Base-by-base conservation (phyloP, 2,329 filamentous ascomycete genomes). In the Aspergillus japonicus region DNA sequence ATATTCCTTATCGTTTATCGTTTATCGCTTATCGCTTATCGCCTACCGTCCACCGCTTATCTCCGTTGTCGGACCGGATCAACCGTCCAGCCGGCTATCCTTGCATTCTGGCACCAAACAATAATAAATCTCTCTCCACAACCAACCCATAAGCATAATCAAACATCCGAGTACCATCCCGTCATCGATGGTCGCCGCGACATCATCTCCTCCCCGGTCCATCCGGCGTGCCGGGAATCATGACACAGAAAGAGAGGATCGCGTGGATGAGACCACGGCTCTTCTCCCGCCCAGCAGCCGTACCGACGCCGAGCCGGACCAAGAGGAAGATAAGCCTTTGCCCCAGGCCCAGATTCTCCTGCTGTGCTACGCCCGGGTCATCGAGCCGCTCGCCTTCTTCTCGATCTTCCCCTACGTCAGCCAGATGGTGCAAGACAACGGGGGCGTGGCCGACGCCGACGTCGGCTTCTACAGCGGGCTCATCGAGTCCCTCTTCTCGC, bases 361-460 rank as follows among this genome's bases (percentile, higher is more conserved):
- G 11, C 84, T 95, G 12, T 94, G 90, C 78, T 90, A 87, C 71
- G 87, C 87, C 1, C 85, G 90, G 5, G 71, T 90, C 26, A 80
- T 91, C 49, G 91, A 94, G 69, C 90, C 91, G 0, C 83, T 93
- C 47, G 89, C 89, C n/a, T 94, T 91, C 78, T 94, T 93, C 78
- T 86, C 83, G 71, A 91, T 94, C 72, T 90, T 94, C 68, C 89
- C 90, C 0, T 94, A 90, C 75, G 84, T 95, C 74, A 91, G 87
- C 68, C 80, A 88, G 69, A 94, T 94, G 90, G 86, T 91, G 42
- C 79, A 85, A 73, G 80, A 84, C 58, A 88, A 87, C 60, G 89
- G 89, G 10, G 69, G 16, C 39, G 39, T 42, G 39, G 6, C 14
- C 6, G 39, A 42, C 39, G 14, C 82, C n/a, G 87, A 92, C 71